Evolutionary conservation across 805 yeast species (phyloP).

Genomic region (Lipomyces mesembrius): DNA sequence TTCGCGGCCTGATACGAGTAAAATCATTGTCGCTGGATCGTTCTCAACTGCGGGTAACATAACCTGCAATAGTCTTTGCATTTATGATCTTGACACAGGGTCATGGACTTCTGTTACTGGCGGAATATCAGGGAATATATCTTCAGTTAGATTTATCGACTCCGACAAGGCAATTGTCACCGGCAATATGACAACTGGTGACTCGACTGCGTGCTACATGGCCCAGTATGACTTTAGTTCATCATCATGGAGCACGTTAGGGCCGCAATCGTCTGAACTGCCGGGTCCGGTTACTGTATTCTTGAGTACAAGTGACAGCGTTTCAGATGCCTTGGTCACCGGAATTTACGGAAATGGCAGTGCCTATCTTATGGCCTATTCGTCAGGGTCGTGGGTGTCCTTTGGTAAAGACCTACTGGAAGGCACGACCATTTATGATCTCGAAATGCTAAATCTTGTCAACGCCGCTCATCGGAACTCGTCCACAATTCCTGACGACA

Average conservation of each 20-base stretch:
- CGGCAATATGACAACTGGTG: constrained; percentile 59
- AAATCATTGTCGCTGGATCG: constrained; percentile 73
- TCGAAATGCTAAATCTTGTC: constrained; percentile 51
- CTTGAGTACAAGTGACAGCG: constrained; percentile 46
- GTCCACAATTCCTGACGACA: constrained; percentile 49
- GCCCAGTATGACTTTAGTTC: constrained; percentile 52
- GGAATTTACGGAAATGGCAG: constrained; percentile 50
- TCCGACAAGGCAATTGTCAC: constrained; percentile 50
- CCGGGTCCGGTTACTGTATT: constrained; percentile 42
- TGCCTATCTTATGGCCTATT: constrained; percentile 45
- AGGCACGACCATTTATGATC: constrained; percentile 52
- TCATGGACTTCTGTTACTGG: constrained; percentile 57
- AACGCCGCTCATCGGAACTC: constrained; percentile 42
- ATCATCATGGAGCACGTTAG: constrained; percentile 38
- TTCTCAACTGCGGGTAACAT: constrained; percentile 63
- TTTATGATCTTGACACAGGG: constrained; percentile 59
- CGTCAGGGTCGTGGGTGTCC: constrained; percentile 36
- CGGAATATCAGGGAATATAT: constrained; percentile 57
- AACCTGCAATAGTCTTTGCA: constrained; percentile 67
- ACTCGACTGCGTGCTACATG: constrained; percentile 18
- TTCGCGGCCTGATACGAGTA: constrained; percentile 49
- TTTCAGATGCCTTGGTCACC: constrained; percentile 54
- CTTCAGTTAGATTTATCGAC: constrained; percentile 57
- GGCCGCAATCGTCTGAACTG: constrained; percentile 33
- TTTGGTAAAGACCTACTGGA: constrained; percentile 38